phyloP scores from a whole-genome alignment of 179 eudicot species.

The Sideroxylon spinosum region DNA sequence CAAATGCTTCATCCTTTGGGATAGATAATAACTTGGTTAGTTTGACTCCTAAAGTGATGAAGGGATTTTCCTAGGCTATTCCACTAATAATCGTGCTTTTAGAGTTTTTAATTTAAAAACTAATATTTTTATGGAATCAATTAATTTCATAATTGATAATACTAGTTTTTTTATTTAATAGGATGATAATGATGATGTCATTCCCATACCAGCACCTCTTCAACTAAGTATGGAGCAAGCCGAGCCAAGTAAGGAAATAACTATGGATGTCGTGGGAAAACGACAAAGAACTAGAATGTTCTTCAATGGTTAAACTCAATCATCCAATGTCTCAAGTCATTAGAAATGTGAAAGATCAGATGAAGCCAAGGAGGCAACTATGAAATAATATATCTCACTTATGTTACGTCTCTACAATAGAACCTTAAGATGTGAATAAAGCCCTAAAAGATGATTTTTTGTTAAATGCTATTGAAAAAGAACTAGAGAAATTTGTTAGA shows the following conservation, averaged over 20 bases:
- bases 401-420: background rate
- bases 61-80: background rate
- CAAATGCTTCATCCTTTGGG: no score
- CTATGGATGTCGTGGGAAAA: no score
- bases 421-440: background rate
- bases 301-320: no score
- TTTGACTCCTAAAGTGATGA: background rate
- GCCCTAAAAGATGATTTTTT: background rate
- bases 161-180: background rate
- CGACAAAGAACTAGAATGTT: no score
- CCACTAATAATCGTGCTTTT: background rate
- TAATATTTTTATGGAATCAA: background rate
- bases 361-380: no score
- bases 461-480: background rate
- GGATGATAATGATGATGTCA: background rate
- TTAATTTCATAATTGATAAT: no score
- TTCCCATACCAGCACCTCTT: background rate
- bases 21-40: no score
- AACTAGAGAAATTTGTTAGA: no score
- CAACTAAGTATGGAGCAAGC: no score
- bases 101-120: background rate
- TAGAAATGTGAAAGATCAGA: no score
- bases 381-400: background rate
- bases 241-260: no score
- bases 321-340: no score